Conservation (phyloP, 2,329 filamentous ascomycete species). For the Fusarium sulawesiense region DNA sequence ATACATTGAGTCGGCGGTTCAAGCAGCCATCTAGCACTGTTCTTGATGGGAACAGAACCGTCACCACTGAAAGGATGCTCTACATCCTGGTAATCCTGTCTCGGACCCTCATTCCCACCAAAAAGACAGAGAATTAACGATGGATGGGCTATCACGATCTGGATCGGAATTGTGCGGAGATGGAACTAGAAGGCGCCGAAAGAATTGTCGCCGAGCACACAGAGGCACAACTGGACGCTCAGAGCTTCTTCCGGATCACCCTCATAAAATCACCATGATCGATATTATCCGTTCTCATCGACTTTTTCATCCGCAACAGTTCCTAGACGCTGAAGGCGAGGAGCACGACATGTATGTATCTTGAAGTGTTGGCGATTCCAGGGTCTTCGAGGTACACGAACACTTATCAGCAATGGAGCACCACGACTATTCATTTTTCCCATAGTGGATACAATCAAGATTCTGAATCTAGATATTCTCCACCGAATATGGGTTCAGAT, state of each 20-base stretch:
- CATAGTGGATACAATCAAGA: not conserved
- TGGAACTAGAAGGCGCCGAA: no score
- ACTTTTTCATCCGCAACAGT: no score
- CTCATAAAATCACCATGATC: no score
- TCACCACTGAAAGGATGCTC: not conserved
- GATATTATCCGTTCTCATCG: no score
- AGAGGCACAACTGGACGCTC: no score
- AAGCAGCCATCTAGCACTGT: not conserved
- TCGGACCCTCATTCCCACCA: not conserved
- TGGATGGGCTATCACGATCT: not conserved
- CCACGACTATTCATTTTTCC: not conserved
- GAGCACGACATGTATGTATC: not conserved
- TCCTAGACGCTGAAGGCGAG: accelerated
- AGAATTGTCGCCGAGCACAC: no score
- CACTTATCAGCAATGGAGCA: not conserved
- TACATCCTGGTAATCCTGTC: not conserved
- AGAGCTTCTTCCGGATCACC: no score
- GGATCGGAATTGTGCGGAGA: no score
- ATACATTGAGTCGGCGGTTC: not conserved
- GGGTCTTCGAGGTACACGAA: not conserved
- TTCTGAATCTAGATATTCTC: accelerated
- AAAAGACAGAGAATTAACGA: accelerated
- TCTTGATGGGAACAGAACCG: not conserved
- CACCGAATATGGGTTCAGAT: accelerated
- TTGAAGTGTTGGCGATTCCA: no score